Base-by-base conservation (phyloP, 345 rosid genomes). In the Citrus maxima region DNA sequence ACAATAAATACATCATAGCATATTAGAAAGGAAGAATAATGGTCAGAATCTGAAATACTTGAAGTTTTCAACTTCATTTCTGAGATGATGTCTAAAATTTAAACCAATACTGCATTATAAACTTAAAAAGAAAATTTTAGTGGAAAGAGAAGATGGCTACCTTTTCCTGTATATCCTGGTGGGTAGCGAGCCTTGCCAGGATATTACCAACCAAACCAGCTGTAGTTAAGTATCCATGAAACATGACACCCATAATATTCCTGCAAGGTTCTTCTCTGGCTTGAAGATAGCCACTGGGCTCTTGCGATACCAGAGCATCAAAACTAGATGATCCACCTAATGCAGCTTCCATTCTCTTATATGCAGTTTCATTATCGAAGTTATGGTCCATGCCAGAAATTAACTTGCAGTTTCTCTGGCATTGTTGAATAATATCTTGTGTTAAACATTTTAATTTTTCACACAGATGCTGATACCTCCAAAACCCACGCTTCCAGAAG, bases 221-320 rank as follows among this genome's bases (percentile, higher is more conserved):
- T 6, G 88, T 87, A 51, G 90, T 83, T 69, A 87, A 72, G 77
- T 86, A 88, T 42, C 95, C 91, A 81, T 91, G 95, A 84, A 87
- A 89, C 95, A 89, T 87, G 76, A 87, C 64, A 56, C 91, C 84
- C 88, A 83, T 87, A 56, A 89, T 74, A 84, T 88, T 89, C 51
- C 85, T 87, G 81, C 78, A 89, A 25, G 86, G 84, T 75, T 87
- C 93, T 82, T 87, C 91, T 79, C 77, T 83, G 54, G 76, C 67
- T 81, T 67, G 76, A 56, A 62, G 66, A 72, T 74, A 76, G 25
- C 77, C 78, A 78, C 64, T 81, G 55, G 79, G 62, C 79, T 81
- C 88, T 56, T 68, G 67, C 5, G 69, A 64, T 77, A 70, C 74
- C 73, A 75, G 28, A 75, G 70, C 59, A 66, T 71, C 77, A 76